Percentiles rank a stretch among this genome's conserved stretches.
Conservation (phyloP, 169 alveolate genomes). For the Pseudocohnilembus persalinus region DNA sequence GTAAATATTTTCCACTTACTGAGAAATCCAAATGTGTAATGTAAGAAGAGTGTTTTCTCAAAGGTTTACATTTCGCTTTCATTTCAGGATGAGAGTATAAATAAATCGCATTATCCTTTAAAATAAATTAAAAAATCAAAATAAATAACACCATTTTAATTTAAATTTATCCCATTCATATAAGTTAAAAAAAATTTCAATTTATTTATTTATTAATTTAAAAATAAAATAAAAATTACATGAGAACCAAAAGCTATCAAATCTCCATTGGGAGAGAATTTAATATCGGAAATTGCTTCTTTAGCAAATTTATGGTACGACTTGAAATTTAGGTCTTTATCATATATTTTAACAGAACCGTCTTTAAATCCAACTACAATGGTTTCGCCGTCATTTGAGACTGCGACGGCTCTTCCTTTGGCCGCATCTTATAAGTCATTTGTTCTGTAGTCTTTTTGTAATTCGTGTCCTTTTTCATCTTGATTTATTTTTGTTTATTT, state of each 20-base stretch:
- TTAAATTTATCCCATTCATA: too few species aligned
- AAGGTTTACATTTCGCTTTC: constrained; percentile 45
- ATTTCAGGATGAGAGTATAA: constrained; percentile 60
- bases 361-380: constrained; percentile 73
- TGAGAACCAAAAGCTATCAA: constrained; percentile 70
- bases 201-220: too few species aligned
- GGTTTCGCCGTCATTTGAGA: constrained; percentile 56
- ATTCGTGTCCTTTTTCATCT: constrained; percentile 59
- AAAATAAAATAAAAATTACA: too few species aligned
- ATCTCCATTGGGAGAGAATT: constrained; percentile 67
- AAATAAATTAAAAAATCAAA: too few species aligned
- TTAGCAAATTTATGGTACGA: constrained; percentile 39
- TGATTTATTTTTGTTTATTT: constrained; percentile 22
- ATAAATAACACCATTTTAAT: background rate
- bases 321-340: constrained; percentile 42
- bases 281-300: constrained; percentile 67
- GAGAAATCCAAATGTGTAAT: constrained; percentile 82
- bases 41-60: constrained; percentile 62
- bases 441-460: constrained; percentile 9
- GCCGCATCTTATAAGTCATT: constrained; percentile 27
- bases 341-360: constrained; percentile 63
- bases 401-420: constrained; percentile 64
- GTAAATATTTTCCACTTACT: constrained; percentile 62
- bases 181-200: too few species aligned
- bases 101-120: constrained; percentile 56